Evolutionary conservation across 1,139 yeast genomes (phyloP).

Genomic region (Torulaspora globosa): DNA sequence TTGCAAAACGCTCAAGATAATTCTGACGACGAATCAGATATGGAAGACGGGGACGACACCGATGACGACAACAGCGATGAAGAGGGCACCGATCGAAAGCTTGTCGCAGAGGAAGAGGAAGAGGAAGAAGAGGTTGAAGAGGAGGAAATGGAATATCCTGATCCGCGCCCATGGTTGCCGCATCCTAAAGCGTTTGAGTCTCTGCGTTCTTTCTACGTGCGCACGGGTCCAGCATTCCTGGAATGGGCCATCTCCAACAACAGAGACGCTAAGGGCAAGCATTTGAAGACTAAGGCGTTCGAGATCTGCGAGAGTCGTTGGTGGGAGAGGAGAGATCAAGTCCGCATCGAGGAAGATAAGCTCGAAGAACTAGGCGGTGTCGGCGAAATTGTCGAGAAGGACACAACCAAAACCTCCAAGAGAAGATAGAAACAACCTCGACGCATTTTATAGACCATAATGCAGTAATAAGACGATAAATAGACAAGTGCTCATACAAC

Average conservation of each 20-base stretch:
- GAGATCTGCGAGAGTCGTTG: constrained; percentile 91
- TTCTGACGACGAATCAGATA: constrained; percentile 35
- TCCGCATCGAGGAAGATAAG: constrained; percentile 81
- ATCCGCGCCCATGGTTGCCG: constrained; percentile 66
- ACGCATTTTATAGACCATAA: not conserved
- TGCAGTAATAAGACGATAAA: not conserved
- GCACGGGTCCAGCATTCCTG: constrained; percentile 81
- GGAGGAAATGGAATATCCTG: constrained; percentile 73
- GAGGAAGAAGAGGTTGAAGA: constrained; percentile 51
- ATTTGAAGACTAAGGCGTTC: constrained; percentile 82
- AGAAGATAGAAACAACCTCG: constrained; percentile 33
- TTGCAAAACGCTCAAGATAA: constrained; percentile 53
- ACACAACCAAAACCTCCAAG: constrained; percentile 44
- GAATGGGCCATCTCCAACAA: constrained; percentile 90
- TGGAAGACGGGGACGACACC: constrained; percentile 52
- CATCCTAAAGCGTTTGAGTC: constrained; percentile 95
- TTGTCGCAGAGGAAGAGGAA: constrained; percentile 51
- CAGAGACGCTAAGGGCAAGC: constrained; percentile 85
- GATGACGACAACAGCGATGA: constrained; percentile 48
- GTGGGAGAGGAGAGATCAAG: constrained; percentile 98
- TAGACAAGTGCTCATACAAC: not conserved
- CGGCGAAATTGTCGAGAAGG: constrained; percentile 83
- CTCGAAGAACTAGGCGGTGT: constrained; percentile 90
- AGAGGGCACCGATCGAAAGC: constrained; percentile 46
- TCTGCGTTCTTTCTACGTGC: constrained; percentile 74